Percentiles rank a stretch among this genome's conserved stretches.
Evolutionary conservation across 805 yeast species (phyloP).

Genomic region (Candida quercuum): DNA sequence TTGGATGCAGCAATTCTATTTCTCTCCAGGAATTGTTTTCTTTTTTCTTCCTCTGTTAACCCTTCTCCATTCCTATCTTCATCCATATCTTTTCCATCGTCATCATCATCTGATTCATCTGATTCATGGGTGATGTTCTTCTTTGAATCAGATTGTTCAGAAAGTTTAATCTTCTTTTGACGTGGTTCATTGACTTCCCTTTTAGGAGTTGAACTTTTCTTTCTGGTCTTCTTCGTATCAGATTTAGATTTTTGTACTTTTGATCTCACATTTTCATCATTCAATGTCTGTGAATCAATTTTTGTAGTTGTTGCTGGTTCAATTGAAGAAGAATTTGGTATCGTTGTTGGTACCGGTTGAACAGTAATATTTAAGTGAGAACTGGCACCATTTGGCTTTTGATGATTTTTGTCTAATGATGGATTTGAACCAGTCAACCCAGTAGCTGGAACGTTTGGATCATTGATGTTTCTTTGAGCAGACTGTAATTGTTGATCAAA

Average conservation of each 20-base stretch:
- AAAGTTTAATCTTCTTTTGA: conserved; percentile 1
- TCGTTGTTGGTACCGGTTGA: no score
- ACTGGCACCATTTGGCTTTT: no score
- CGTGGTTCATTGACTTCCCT: conserved; percentile 4
- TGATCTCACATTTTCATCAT: no score
- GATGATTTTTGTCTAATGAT: no score
- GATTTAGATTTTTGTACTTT: no score
- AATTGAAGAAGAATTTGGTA: no score
- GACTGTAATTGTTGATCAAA: conserved; percentile 13
- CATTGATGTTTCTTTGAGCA: background rate
- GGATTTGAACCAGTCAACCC: no score
- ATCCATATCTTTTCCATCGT: conserved; percentile 1
- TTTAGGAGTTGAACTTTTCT: background rate
- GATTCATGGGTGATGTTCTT: no score
- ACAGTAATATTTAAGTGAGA: no score
- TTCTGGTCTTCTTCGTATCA: conserved; percentile 1
- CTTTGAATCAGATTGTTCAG: background rate
- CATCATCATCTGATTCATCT: background rate
- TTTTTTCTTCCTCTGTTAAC: conserved; percentile 68
- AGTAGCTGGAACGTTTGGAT: no score
- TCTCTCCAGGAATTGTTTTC: conserved; percentile 76
- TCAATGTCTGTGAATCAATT: no score
- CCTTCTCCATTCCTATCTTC: conserved; percentile 19
- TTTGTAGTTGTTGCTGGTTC: no score
- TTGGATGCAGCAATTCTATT: conserved; percentile 94